phyloP scores from a whole-genome alignment of 2,329 filamentous ascomycete genomes.

The Huntiella decipiens region DNA sequence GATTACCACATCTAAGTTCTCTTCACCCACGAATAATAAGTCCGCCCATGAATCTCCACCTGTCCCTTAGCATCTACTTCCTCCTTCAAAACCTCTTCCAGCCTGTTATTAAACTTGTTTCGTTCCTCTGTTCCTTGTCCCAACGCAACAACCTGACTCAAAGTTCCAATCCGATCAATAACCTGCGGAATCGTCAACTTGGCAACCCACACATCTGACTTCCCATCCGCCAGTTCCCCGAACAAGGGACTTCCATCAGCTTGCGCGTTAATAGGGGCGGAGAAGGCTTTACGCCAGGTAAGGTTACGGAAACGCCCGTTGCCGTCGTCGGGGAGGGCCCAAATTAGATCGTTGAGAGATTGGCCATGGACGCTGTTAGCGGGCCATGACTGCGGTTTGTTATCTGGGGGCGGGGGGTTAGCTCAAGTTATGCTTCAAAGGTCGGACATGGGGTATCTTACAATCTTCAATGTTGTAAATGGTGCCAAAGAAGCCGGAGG shows the following conservation, averaged over 20 bases:
- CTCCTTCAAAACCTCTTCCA: slow-evolving; percentile 34
- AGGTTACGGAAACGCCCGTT: slow-evolving; percentile 45
- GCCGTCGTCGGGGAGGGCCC: slow-evolving; percentile 32
- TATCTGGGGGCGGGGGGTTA: slow-evolving; percentile 28
- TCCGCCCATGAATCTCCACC: slow-evolving; percentile 44
- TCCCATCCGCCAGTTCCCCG: slow-evolving; percentile 40
- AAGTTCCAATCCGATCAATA: slow-evolving; percentile 44
- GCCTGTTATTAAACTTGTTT: slow-evolving; percentile 27
- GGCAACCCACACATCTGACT: slow-evolving; percentile 35
- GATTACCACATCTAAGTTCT: slow-evolving; percentile 18
- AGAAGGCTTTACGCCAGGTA: slow-evolving; percentile 46
- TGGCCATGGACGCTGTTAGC: slow-evolving; percentile 42
- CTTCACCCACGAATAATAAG: slow-evolving; percentile 43
- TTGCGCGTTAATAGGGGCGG: slow-evolving; percentile 29
- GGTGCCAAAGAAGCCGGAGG: slow-evolving; percentile 40
- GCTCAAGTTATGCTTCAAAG: background rate
- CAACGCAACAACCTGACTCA: slow-evolving; percentile 48
- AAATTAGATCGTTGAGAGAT: slow-evolving; percentile 38
- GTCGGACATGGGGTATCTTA: slow-evolving; percentile 21
- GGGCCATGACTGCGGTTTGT: slow-evolving; percentile 37
- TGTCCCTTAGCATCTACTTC: slow-evolving; percentile 43
- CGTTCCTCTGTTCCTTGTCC: slow-evolving; percentile 25
- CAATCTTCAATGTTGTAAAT: slow-evolving; percentile 63
- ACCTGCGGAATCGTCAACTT: slow-evolving; percentile 39
- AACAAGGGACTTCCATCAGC: slow-evolving; percentile 28